Evolutionary conservation across 371 early-diverging fungal genomes (phyloP).

Genomic region (Circinella umbellata): DNA sequence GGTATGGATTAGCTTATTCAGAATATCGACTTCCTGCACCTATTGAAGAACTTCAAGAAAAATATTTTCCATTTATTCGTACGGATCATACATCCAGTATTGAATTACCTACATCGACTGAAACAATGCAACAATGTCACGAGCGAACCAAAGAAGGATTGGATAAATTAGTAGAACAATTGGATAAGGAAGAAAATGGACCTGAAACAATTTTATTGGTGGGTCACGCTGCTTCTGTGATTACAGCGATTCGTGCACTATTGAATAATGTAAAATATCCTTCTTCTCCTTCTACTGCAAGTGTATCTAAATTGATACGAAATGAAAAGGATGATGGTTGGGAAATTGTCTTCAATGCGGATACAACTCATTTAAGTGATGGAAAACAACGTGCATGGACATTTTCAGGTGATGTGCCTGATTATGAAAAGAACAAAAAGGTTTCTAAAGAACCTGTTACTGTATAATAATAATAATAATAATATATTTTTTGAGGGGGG

Average conservation of each 20-base stretch:
- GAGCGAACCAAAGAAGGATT: slow-evolving; percentile 34
- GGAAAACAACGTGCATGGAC: slow-evolving; percentile 46
- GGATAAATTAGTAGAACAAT: slow-evolving; percentile 24
- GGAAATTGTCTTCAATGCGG: slow-evolving; percentile 30
- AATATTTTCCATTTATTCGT: slow-evolving; percentile 31
- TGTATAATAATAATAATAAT: not conserved
- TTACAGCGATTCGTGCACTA: slow-evolving; percentile 40
- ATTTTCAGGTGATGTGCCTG: slow-evolving; percentile 44
- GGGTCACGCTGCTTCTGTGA: slow-evolving; percentile 48
- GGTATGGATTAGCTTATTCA: slow-evolving; percentile 38
- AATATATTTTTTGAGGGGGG: no score
- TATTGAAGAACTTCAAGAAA: slow-evolving; percentile 21
- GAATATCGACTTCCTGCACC: slow-evolving; percentile 36
- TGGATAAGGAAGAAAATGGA: slow-evolving; percentile 27
- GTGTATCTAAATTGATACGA: slow-evolving; percentile 36
- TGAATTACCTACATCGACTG: slow-evolving; percentile 27
- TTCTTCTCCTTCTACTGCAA: slow-evolving; percentile 34
- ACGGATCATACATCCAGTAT: slow-evolving; percentile 27
- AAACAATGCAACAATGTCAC: slow-evolving; percentile 36
- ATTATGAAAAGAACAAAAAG: slow-evolving; percentile 31
- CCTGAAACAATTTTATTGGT: slow-evolving; percentile 27
- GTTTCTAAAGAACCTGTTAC: not conserved
- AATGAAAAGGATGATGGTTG: slow-evolving; percentile 32
- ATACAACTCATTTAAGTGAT: slow-evolving; percentile 28
- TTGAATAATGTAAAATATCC: slow-evolving; percentile 28